Percentiles rank a stretch among this genome's conserved stretches.
These are phyloP conservation scores for Plasmodium relictum DNA, from an alignment of 169 alveolate species.

Conservation along the genomic window DNA sequence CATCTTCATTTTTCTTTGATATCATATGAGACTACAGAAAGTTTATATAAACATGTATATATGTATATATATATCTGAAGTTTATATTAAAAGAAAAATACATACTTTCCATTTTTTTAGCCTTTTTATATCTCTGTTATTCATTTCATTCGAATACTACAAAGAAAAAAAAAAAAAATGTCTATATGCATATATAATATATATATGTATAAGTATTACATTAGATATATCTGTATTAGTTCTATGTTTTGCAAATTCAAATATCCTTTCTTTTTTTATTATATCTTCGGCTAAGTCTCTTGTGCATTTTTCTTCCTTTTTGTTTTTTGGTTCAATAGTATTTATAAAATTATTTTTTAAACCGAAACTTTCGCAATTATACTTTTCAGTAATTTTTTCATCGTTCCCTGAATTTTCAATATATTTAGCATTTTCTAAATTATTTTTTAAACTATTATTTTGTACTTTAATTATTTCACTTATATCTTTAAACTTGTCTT, in stretches of 20 bases:
- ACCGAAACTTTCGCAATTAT: neutral
- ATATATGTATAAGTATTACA: slow-evolving; percentile 17
- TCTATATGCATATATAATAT: neutral
- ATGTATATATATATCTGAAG: neutral
- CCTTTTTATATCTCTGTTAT: slow-evolving; percentile 16
- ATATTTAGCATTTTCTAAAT: slow-evolving; percentile 3
- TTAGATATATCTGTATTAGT: slow-evolving; percentile 4
- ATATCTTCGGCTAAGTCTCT: neutral
- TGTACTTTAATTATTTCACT: slow-evolving; percentile 26
- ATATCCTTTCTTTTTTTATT: neutral
- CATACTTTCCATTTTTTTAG: slow-evolving; percentile 60
- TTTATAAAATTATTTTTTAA: neutral
- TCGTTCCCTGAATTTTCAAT: neutral
- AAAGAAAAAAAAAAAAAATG: slow-evolving; percentile 5
- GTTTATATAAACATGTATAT: neutral
- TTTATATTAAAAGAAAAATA: neutral
- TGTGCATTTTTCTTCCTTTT: neutral
- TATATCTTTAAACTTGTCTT: slow-evolving; percentile 43
- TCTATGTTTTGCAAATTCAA: slow-evolving; percentile 14
- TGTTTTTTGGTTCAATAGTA: neutral
- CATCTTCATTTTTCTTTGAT: slow-evolving; percentile 53
- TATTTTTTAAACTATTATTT: slow-evolving; percentile 30
- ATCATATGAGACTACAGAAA: slow-evolving; percentile 32
- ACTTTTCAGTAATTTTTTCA: neutral
- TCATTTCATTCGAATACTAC: slow-evolving; percentile 44